These are phyloP conservation scores for Rhazya stricta DNA, from an alignment of 257 asterid genomes.

Conservation along the genomic window DNA sequence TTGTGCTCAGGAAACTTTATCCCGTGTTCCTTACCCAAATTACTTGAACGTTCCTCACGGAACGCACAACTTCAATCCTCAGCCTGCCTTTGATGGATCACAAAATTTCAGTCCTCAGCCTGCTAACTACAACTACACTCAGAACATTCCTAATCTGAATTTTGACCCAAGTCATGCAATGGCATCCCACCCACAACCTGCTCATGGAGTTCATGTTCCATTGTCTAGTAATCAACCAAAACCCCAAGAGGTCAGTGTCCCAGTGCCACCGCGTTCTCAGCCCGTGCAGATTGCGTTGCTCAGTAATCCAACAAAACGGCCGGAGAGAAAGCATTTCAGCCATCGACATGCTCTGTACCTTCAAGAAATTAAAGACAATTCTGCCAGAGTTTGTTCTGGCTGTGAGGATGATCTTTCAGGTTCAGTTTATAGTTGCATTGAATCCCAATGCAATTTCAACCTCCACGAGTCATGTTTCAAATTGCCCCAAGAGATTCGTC, in stretches of 20 bases:
- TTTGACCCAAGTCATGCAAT: background rate
- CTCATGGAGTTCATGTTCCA: background rate
- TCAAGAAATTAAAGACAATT: slow-evolving; percentile 29
- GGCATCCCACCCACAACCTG: background rate
- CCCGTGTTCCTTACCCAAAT: slow-evolving; percentile 22
- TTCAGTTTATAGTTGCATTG: slow-evolving; percentile 46
- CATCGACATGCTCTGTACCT: slow-evolving; percentile 47
- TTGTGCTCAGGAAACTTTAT: slow-evolving; percentile 37
- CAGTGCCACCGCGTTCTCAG: background rate
- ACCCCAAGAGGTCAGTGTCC: slow-evolving; percentile 1
- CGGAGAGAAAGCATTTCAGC: slow-evolving; percentile 53
- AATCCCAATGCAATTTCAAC: slow-evolving; percentile 46
- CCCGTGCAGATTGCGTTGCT: slow-evolving; percentile 12
- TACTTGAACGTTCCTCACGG: background rate
- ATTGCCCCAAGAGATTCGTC: slow-evolving; percentile 40
- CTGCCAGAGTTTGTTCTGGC: slow-evolving; percentile 45
- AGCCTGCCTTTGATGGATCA: background rate
- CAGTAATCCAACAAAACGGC: slow-evolving; percentile 19
- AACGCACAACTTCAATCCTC: slow-evolving; percentile 12
- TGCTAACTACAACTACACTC: background rate
- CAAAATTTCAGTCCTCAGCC: background rate
- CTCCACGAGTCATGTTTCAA: slow-evolving; percentile 63
- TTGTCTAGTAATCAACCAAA: background rate
- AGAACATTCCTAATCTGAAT: slow-evolving; percentile 2
- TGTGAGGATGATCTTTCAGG: slow-evolving; percentile 48